Conservation (phyloP, 179 eudicot species). For the Silene noctiflora region DNA sequence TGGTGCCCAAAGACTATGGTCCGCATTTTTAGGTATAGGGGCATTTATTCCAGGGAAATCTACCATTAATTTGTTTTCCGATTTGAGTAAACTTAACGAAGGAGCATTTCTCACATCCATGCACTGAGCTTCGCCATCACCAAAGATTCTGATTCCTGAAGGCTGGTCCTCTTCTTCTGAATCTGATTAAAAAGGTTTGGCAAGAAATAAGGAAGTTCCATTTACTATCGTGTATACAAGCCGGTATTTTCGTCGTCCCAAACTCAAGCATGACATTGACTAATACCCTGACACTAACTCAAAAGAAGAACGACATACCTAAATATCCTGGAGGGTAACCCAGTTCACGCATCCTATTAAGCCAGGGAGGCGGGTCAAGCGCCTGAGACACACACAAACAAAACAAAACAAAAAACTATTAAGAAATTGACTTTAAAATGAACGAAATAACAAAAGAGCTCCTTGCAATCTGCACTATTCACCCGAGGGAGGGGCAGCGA, state of each 20-base stretch:
- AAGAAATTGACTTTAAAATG: no score
- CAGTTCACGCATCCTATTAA: conserved; percentile 86
- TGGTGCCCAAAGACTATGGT: conserved; percentile 52
- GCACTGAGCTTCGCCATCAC: conserved; percentile 45
- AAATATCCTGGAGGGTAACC: conserved; percentile 98
- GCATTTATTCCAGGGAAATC: conserved; percentile 85
- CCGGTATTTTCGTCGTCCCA: not conserved
- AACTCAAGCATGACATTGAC: not conserved
- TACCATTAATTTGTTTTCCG: conserved; percentile 54
- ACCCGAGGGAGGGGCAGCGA: no score
- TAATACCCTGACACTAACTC: not conserved
- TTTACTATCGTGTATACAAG: not conserved
- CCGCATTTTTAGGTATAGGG: conserved; percentile 78
- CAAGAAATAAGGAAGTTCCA: not conserved
- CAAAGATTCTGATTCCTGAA: conserved; percentile 77
- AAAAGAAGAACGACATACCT: conserved; percentile 38
- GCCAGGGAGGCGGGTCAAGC: conserved; percentile 98
- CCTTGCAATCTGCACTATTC: no score
- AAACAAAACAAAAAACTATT: not conserved
- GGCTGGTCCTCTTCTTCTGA: conserved; percentile 65
- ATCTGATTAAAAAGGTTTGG: conserved; percentile 35
- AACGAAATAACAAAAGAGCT: no score
- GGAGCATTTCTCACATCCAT: conserved; percentile 36
- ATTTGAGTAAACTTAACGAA: conserved; percentile 32
- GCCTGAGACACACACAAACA: conserved; percentile 42